Evolutionary conservation across 768 basidiomycete genomes (phyloP).

Genomic region (Pleurotus giganteus): DNA sequence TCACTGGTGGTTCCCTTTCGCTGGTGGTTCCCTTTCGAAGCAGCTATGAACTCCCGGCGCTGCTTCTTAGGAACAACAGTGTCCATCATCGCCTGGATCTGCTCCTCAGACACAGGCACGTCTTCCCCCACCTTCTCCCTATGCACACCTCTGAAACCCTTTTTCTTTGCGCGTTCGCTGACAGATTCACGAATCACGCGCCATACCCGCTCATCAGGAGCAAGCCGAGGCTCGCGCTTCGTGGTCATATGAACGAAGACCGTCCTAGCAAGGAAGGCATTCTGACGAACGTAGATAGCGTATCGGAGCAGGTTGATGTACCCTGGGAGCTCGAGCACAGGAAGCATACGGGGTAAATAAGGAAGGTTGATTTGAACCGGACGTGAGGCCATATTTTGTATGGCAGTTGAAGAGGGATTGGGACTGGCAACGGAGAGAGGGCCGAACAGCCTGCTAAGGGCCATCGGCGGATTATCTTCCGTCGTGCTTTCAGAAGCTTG

Average conservation of each 20-base stretch:
- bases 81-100: neutral
- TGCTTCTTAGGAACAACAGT: no score
- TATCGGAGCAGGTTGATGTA: neutral
- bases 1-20: no score
- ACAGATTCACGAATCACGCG: neutral
- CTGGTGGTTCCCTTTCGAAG: no score
- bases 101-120: no score
- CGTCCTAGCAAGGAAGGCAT: constrained; percentile 1
- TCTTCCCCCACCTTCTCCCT: no score
- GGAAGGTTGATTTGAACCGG: neutral
- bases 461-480: neutral
- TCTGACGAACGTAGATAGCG: neutral
- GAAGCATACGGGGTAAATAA: constrained; percentile 2
- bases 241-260: constrained; percentile 5
- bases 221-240: neutral
- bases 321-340: neutral
- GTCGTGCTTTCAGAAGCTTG: no score
- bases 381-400: neutral
- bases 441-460: neutral
- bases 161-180: neutral
- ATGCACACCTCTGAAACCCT: neutral
- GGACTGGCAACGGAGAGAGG: neutral
- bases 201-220: neutral
- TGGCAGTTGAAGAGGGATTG: neutral
- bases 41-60: no score